Conservation (phyloP, 2,329 filamentous ascomycete species). For the Pezizomycotina sp. region DNA sequence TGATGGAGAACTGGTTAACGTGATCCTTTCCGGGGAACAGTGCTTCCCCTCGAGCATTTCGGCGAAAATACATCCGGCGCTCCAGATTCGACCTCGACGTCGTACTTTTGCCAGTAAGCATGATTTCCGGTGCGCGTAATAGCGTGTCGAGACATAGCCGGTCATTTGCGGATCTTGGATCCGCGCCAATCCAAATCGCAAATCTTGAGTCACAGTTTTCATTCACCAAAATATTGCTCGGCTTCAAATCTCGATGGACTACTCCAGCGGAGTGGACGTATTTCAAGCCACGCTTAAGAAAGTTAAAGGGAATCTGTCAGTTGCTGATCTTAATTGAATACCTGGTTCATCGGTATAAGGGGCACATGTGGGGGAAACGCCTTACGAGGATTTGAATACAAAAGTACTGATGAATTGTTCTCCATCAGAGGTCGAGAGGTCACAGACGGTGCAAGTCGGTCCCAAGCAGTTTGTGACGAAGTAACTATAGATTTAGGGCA, state of each 20-base stretch:
- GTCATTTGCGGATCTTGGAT: slow-evolving; percentile 99
- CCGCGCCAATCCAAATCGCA: slow-evolving; percentile 96
- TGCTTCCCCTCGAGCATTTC: slow-evolving; percentile 98
- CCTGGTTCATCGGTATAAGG: background rate
- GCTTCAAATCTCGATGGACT: slow-evolving; percentile 93
- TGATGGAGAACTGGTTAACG: slow-evolving; percentile 99
- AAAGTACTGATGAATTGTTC: slow-evolving; percentile 99
- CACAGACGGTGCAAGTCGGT: slow-evolving; percentile 85
- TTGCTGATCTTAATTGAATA: background rate
- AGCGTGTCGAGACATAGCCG: slow-evolving; percentile 93
- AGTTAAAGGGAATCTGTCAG: slow-evolving; percentile 1
- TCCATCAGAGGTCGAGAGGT: slow-evolving; percentile 89
- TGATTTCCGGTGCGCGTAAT: no score
- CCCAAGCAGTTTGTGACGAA: slow-evolving; percentile 96
- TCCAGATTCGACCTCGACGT: slow-evolving; percentile 98
- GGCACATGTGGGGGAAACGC: background rate
- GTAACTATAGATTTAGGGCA: slow-evolving; percentile 43
- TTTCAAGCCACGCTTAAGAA: slow-evolving; percentile 83
- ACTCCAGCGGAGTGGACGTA: slow-evolving; percentile 98
- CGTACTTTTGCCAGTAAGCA: no score
- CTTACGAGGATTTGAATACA: slow-evolving; percentile 46
- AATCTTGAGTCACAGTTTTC: slow-evolving; percentile 99
- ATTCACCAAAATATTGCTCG: slow-evolving; percentile 97
- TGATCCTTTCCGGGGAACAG: slow-evolving; percentile 98
- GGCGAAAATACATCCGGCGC: slow-evolving; percentile 94